A percentile compares a stretch with the other conserved stretches of the same genome.
phyloP scores from a whole-genome alignment of 169 alveolate species.

The Plasmodium sp. region DNA sequence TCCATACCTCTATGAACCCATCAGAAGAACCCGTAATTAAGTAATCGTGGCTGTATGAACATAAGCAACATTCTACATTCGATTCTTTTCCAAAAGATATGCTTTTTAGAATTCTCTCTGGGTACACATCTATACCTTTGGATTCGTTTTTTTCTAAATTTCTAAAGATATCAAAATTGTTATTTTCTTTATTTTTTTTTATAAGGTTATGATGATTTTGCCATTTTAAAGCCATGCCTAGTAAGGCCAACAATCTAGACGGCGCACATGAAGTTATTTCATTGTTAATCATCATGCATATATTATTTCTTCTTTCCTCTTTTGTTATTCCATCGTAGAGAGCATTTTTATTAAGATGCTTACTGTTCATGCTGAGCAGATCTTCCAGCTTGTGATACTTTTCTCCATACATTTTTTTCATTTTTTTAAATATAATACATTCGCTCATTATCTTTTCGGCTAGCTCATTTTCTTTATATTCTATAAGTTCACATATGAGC shows the following conservation, averaged over 20 bases:
- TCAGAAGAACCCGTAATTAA: slow-evolving; percentile 89
- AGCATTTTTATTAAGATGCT: slow-evolving; percentile 11
- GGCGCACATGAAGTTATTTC: slow-evolving; percentile 84
- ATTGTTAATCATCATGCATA: slow-evolving; percentile 53
- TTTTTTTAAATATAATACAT: slow-evolving; percentile 63
- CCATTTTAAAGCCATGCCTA: slow-evolving; percentile 89
- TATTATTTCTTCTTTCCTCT: slow-evolving; percentile 66
- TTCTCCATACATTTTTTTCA: slow-evolving; percentile 50
- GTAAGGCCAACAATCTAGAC: slow-evolving; percentile 79
- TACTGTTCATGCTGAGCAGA: slow-evolving; percentile 9
- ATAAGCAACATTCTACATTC: slow-evolving; percentile 89
- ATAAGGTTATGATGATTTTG: slow-evolving; percentile 82
- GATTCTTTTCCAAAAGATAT: slow-evolving; percentile 85
- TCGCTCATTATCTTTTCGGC: slow-evolving; percentile 76
- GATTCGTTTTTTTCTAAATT: slow-evolving; percentile 76
- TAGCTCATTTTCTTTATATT: slow-evolving; percentile 78
- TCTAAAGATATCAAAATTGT: slow-evolving; percentile 82
- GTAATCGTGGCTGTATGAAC: slow-evolving; percentile 88
- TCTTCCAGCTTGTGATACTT: slow-evolving; percentile 45
- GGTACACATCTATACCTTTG: slow-evolving; percentile 75
- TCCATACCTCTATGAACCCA: slow-evolving; percentile 92
- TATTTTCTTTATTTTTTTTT: slow-evolving; percentile 64
- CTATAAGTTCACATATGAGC: slow-evolving; percentile 83
- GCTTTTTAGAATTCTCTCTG: slow-evolving; percentile 77
- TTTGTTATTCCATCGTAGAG: slow-evolving; percentile 63